Percentiles rank a stretch among this genome's conserved stretches.
These are phyloP conservation scores for Ustilago nuda DNA, from an alignment of 1,284 basidiomycete species.

Conservation along the genomic window DNA sequence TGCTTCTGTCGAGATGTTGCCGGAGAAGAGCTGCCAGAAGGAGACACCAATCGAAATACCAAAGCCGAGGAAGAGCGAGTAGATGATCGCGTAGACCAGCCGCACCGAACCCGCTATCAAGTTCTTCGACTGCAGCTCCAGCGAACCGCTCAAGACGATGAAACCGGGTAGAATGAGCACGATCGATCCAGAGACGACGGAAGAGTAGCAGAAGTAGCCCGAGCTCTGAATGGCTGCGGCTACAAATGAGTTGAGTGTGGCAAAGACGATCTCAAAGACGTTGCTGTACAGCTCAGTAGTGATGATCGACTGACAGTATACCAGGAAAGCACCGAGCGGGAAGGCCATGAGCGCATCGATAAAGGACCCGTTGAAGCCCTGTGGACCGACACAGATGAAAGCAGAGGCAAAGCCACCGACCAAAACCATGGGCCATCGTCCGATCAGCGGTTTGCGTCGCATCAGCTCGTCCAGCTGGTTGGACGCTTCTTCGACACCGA, in stretches of 20 bases:
- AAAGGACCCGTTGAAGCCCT: conserved; percentile 77
- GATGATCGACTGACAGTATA: conserved; percentile 65
- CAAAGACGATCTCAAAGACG: conserved; percentile 87
- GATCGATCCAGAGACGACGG: conserved; percentile 83
- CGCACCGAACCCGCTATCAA: conserved; percentile 75
- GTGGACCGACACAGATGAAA: conserved; percentile 74
- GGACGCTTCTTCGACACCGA: conserved; percentile 83
- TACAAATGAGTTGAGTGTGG: conserved; percentile 82
- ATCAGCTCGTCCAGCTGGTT: conserved; percentile 81
- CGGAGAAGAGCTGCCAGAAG: conserved; percentile 60
- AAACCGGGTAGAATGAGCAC: conserved; percentile 83
- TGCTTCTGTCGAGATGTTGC: conserved; percentile 13
- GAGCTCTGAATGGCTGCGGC: conserved; percentile 70
- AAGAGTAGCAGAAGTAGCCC: conserved; percentile 82
- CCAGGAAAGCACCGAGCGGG: conserved; percentile 82
- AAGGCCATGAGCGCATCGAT: conserved; percentile 81
- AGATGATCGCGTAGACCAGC: conserved; percentile 83
- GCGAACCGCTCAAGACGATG: conserved; percentile 76
- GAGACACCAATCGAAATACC: conserved; percentile 60
- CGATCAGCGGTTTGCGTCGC: conserved; percentile 72
- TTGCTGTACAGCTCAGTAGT: conserved; percentile 81
- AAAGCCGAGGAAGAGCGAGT: conserved; percentile 72
- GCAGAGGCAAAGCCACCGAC: conserved; percentile 85
- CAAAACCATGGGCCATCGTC: conserved; percentile 74
- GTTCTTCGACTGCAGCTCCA: conserved; percentile 76